phyloP scores from a whole-genome alignment of 495 filamentous ascomycete genomes.

The Aspergillus saccharolyticus region DNA sequence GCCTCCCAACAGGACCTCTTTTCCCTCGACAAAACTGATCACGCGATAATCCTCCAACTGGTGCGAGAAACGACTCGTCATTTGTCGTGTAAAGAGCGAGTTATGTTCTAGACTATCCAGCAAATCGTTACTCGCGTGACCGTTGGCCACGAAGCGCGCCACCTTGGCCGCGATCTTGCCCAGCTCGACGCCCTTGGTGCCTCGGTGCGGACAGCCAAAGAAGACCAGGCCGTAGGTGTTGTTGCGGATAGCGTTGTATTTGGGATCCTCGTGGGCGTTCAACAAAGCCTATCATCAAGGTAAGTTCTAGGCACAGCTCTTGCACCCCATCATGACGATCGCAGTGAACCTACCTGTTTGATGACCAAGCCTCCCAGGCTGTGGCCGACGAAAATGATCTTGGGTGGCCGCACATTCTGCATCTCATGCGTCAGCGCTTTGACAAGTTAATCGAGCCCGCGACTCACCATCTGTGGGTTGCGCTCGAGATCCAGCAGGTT shows the following conservation, averaged over 20 bases:
- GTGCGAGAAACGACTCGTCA: conserved; percentile 33
- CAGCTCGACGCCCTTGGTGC: conserved; percentile 35
- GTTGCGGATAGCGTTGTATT: conserved; percentile 34
- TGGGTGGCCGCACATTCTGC: conserved; percentile 21
- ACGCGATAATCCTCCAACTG: conserved; percentile 38
- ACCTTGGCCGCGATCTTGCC: conserved; percentile 37
- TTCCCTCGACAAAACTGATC: conserved; percentile 41
- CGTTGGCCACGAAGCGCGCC: conserved; percentile 30
- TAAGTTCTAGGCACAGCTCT: neutral
- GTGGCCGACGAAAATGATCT: conserved; percentile 44
- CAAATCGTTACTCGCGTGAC: conserved; percentile 33
- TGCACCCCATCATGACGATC: too few species aligned
- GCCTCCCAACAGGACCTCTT: conserved; percentile 33
- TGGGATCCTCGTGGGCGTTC: conserved; percentile 39
- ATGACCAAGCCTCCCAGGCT: conserved; percentile 44
- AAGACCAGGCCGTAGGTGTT: conserved; percentile 41
- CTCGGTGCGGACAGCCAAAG: conserved; percentile 44
- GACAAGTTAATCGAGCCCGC: neutral
- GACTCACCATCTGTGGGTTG: conserved; percentile 21
- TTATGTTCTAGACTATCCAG: conserved; percentile 34
- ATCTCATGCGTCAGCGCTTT: neutral
- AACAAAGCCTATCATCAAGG: conserved; percentile 28
- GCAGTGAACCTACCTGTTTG: conserved; percentile 32
- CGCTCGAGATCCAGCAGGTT: conserved; percentile 35
- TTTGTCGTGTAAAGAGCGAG: conserved; percentile 37